Evolutionary conservation across 257 asterid genomes (phyloP).

Genomic region (Datura wrightii): DNA sequence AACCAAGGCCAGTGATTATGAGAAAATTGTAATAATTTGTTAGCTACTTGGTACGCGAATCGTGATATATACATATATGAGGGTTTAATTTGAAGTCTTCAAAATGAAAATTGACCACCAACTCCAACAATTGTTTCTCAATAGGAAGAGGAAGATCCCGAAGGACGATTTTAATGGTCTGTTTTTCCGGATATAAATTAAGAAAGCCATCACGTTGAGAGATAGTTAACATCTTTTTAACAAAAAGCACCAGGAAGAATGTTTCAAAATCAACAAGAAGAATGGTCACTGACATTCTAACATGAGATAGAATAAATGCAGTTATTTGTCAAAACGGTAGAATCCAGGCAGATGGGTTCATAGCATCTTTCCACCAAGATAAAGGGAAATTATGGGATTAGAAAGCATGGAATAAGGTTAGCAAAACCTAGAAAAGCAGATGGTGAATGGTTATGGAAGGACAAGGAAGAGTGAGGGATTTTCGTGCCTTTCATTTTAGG

Average conservation of each 20-base stretch:
- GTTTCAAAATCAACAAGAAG: neutral
- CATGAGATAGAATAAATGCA: neutral
- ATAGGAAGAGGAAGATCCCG: neutral
- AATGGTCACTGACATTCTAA: neutral
- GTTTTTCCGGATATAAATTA: neutral
- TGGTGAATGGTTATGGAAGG: neutral
- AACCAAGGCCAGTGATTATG: neutral
- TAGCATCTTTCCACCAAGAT: neutral
- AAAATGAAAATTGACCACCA: neutral
- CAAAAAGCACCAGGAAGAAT: neutral
- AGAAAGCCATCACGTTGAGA: neutral
- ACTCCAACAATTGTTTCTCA: neutral
- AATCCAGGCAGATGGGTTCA: neutral
- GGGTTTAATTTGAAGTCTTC: neutral
- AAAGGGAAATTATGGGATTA: neutral
- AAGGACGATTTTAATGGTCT: neutral
- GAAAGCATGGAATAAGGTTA: neutral
- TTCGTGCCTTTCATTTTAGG: neutral
- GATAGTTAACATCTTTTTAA: neutral
- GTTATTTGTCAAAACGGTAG: neutral
- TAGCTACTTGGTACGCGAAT: neutral
- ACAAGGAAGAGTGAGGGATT: neutral
- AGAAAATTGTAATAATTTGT: neutral
- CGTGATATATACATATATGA: neutral
- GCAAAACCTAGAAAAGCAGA: neutral